Base-by-base conservation (phyloP, 345 rosid species). In the Erodium maritimum region DNA sequence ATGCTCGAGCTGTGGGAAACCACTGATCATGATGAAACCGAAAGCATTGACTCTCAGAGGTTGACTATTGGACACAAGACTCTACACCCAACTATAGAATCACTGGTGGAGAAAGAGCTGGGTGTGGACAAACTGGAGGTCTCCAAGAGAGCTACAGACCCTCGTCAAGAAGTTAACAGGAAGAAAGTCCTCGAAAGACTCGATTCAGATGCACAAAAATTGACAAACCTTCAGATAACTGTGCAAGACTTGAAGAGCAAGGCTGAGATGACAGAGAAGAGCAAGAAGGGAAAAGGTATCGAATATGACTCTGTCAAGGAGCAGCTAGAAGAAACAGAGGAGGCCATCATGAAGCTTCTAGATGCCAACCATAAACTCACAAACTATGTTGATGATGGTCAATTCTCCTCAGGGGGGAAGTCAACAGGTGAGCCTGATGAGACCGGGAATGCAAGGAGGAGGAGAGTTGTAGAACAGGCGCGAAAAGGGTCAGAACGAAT, bases 181-280 rank as follows among this genome's bases (percentile, higher is more conserved):
- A 82, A 75, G 72, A 90, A 81, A 70, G 78, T 90, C 68, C 80
- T 94, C 12, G 90, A 90, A 71, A 82, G 99, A 73, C 95, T 94
- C 25, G 79, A 84, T 71, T 90, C 95, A 4, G 99, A 94, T 72
- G 78, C 77, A 61, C 90, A 90, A 61, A 94, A 89, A 75, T 77
- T 94, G 61, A 65, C 90, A 34, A 84, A 77, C 70, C 88, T 94
- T 67, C 90, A 90, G 60, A 76, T 81, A 57, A 84, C 86, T 0
- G 82, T 94, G 62, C 77, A 84, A 72, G 99, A 90, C 69, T 66
- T 94, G 73, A 84, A 73, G 81, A 79, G 64, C 64, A 90, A 87
- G 68, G 88, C 85, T 52, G 90, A 81, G 59, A 68, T 60, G 22
- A 81, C 84, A 2, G 91, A 83, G 75, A 82, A 80, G 69, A 58